Percentiles rank a stretch among this genome's conserved stretches.
Conservation (phyloP, 805 yeast species). For the Saccharomycopsis fibuligera region DNA sequence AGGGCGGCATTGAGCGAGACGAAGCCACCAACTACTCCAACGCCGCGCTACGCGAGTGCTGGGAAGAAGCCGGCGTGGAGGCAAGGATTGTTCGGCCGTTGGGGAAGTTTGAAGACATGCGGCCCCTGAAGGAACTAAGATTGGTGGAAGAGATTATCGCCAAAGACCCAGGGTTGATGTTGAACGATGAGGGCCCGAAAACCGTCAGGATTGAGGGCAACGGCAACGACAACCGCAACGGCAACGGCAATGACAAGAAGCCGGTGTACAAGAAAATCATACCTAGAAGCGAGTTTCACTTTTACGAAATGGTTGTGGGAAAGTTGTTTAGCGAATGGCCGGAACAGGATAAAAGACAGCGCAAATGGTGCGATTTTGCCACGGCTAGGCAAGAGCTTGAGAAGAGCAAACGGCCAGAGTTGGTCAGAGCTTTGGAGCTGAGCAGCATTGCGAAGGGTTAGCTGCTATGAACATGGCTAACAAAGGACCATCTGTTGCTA, state of each 20-base stretch:
- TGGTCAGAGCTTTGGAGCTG: constrained; percentile 54
- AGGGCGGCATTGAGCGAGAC: constrained; percentile 91
- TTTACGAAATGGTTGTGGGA: constrained; percentile 67
- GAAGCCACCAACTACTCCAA: constrained; percentile 42
- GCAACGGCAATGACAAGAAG: background rate
- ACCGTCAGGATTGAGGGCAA: no score
- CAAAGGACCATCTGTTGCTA: no score
- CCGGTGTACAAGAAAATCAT: constrained; percentile 5
- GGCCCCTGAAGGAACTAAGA: constrained; percentile 36
- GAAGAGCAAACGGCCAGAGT: constrained; percentile 58
- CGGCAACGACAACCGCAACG: no score
- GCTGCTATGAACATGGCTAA: no score
- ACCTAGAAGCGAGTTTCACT: constrained; percentile 83
- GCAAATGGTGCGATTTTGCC: constrained; percentile 69
- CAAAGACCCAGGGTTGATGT: background rate
- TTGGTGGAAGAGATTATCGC: background rate
- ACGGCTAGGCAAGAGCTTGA: constrained; percentile 60
- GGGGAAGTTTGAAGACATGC: constrained; percentile 60
- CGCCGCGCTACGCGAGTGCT: constrained; percentile 80
- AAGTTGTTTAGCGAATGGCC: constrained; percentile 67
- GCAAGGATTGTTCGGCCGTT: constrained; percentile 53
- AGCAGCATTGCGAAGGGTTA: constrained; percentile 42
- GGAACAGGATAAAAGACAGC: constrained; percentile 51
- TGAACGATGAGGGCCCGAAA: no score
- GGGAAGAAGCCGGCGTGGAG: constrained; percentile 93